A percentile compares a stretch with the other conserved stretches of the same genome.
Conservation (phyloP, 2,329 filamentous ascomycete species). For the Bipolaris sorokiniana region DNA sequence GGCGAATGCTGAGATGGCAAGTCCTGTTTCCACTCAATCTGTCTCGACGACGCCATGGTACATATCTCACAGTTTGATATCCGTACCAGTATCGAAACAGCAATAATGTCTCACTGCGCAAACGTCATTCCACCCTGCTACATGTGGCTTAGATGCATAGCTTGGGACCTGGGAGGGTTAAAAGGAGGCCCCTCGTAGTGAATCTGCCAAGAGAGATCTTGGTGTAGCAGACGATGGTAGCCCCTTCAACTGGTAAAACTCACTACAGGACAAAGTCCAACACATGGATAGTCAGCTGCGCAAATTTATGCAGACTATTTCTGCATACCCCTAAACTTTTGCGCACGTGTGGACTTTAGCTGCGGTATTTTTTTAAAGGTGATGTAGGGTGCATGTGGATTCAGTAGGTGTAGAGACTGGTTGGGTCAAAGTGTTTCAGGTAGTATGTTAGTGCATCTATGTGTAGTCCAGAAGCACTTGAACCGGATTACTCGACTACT, state of each 20-base stretch:
- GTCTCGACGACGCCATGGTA: background rate
- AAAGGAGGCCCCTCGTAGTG: background rate
- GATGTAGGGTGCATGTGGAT: background rate
- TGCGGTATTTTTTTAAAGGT: background rate
- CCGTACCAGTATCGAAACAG: background rate
- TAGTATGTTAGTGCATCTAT: background rate
- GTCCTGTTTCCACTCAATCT: background rate
- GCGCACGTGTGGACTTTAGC: too few relatives aligned
- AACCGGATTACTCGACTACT: background rate
- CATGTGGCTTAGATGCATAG: background rate
- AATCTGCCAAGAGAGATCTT: background rate
- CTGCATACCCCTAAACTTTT: background rate
- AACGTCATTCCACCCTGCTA: background rate
- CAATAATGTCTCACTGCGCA: background rate
- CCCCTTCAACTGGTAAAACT: background rate
- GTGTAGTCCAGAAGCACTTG: background rate
- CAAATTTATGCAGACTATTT: background rate
- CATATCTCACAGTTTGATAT: background rate
- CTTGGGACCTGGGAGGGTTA: background rate
- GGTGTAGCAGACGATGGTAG: background rate
- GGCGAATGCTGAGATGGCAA: background rate
- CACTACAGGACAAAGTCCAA: background rate
- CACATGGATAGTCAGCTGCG: background rate
- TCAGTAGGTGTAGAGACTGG: too few relatives aligned
- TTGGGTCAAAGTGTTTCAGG: background rate